These are phyloP conservation scores for Yarrowia hollandica DNA, from an alignment of 805 yeast species.

Conservation along the genomic window DNA sequence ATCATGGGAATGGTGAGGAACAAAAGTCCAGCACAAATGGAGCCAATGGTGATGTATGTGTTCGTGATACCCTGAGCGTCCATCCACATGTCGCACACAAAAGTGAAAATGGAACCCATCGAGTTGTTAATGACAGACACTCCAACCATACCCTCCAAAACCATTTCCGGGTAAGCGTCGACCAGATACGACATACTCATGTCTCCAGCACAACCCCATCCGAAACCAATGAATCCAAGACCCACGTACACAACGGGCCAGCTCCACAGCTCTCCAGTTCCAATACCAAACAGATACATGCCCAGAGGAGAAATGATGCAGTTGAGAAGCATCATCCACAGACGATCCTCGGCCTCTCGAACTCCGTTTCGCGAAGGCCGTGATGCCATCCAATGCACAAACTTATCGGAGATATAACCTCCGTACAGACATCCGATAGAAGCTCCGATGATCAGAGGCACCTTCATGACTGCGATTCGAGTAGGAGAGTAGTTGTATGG, in stretches of 20 bases:
- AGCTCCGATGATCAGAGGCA: slow-evolving; percentile 62
- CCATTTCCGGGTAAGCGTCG: slow-evolving; percentile 57
- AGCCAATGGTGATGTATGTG: slow-evolving; percentile 59
- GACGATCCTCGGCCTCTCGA: slow-evolving; percentile 57
- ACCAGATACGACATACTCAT: slow-evolving; percentile 57
- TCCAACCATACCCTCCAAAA: slow-evolving; percentile 56
- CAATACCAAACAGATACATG: slow-evolving; percentile 61
- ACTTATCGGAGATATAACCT: slow-evolving; percentile 55
- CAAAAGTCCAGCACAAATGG: slow-evolving; percentile 54
- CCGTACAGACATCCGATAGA: slow-evolving; percentile 51
- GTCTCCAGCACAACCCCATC: slow-evolving; percentile 60
- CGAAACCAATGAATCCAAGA: slow-evolving; percentile 56
- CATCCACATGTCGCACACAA: slow-evolving; percentile 62
- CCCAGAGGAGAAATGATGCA: slow-evolving; percentile 56
- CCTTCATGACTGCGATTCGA: slow-evolving; percentile 73
- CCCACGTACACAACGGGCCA: slow-evolving; percentile 60
- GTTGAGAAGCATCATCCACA: slow-evolving; percentile 53
- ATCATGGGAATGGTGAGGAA: slow-evolving; percentile 58
- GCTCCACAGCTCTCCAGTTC: slow-evolving; percentile 53
- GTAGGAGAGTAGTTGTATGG: slow-evolving; percentile 67
- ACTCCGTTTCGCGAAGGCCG: slow-evolving; percentile 48
- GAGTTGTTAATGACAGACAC: slow-evolving; percentile 58
- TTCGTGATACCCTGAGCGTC: slow-evolving; percentile 53
- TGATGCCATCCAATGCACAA: slow-evolving; percentile 56
- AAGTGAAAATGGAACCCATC: slow-evolving; percentile 61